Conservation (phyloP, 108 stramenopile species). For the Poteriospumella lacustris region DNA sequence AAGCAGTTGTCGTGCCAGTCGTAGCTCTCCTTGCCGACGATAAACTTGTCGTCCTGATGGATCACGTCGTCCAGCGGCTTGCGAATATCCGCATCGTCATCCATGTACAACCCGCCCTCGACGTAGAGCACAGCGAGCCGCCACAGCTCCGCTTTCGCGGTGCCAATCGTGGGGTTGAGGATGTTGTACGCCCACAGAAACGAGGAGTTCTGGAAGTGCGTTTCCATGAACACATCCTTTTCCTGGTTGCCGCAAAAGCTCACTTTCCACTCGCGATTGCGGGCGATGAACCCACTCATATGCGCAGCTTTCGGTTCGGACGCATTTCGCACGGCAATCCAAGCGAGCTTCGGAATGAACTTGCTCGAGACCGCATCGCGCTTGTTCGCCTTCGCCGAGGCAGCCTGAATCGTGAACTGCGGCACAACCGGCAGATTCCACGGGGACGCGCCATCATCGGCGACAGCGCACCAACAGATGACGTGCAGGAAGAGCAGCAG, state of each 20-base stretch:
- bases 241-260: background rate
- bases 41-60: background rate
- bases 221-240: background rate
- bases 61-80: background rate
- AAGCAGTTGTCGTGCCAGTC: background rate
- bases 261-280: background rate
- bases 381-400: too few species aligned
- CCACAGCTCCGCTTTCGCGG: conserved; percentile 3
- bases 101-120: background rate
- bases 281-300: background rate
- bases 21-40: background rate
- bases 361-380: background rate
- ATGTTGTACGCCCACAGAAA: conserved; percentile 11
- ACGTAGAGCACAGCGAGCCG: background rate
- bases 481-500: too few species aligned
- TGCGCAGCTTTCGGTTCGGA: background rate
- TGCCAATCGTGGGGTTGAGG: background rate
- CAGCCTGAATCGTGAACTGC: too few species aligned
- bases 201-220: background rate
- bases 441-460: too few species aligned
- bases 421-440: too few species aligned
- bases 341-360: background rate
- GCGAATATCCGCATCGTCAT: background rate
- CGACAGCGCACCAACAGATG: too few species aligned
- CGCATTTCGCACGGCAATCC: background rate